These are phyloP conservation scores for Rutstroemia sp. DNA, from an alignment of 2,329 filamentous ascomycete species.

Conservation along the genomic window DNA sequence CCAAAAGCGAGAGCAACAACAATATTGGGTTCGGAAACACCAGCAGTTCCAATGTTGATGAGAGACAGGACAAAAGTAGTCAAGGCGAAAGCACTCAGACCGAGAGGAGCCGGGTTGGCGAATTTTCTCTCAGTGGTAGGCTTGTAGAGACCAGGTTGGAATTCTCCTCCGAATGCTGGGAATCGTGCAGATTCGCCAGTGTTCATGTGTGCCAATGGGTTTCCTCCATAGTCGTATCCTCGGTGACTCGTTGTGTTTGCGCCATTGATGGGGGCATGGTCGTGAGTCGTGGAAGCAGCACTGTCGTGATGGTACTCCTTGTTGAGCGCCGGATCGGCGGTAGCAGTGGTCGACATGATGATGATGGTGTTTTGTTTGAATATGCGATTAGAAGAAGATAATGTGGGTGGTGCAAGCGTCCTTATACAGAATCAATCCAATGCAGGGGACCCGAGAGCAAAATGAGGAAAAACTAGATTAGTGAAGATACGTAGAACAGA, in stretches of 20 bases:
- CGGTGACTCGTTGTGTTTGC: not conserved
- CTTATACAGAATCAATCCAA: not conserved
- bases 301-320: slow-evolving; percentile 18
- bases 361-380: not conserved
- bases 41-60: slow-evolving; percentile 46
- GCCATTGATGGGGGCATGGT: slow-evolving; percentile 13
- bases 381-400: not conserved
- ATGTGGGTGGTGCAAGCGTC: not conserved
- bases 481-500: slow-evolving; percentile 16
- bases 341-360: slow-evolving; percentile 23
- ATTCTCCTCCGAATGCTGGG: slow-evolving; percentile 50
- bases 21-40: slow-evolving; percentile 41
- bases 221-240: slow-evolving; percentile 28
- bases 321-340: slow-evolving; percentile 13
- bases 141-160: slow-evolving; percentile 52
- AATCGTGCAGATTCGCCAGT: slow-evolving; percentile 36
- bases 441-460: no score
- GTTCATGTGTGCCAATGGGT: slow-evolving; percentile 42
- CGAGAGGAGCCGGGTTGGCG: slow-evolving; percentile 53
- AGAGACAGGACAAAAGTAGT: slow-evolving; percentile 54
- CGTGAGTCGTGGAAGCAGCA: slow-evolving; percentile 8
- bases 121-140: slow-evolving; percentile 44
- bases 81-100: slow-evolving; percentile 52
- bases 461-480: not conserved
- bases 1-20: slow-evolving; percentile 49